Conservation (phyloP, 2,329 filamentous ascomycete species). For the Aaosphaeria arxii region DNA sequence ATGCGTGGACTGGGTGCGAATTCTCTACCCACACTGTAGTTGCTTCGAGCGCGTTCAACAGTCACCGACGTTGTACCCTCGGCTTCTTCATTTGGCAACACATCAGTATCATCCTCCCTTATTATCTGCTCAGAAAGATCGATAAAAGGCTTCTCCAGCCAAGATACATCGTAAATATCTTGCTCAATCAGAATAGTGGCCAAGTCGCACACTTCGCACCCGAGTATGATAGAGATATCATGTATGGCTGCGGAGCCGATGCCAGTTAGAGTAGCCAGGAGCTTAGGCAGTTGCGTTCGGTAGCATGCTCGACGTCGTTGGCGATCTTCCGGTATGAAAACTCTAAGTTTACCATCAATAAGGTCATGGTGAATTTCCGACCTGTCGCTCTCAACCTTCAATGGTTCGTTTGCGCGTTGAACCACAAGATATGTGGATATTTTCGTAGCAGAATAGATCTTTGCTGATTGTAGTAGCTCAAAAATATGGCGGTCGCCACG, state of each 20-base stretch:
- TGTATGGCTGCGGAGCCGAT: constrained; percentile 2
- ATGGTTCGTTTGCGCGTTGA: neutral
- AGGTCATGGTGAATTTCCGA: constrained; percentile 11
- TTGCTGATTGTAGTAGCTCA: constrained; percentile 4
- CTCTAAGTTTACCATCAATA: constrained; percentile 4
- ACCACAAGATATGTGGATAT: constrained; percentile 13
- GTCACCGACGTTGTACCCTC: neutral
- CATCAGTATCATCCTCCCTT: neutral
- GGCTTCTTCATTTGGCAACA: neutral
- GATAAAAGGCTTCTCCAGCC: constrained; percentile 13
- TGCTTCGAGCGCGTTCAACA: neutral
- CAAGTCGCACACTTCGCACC: constrained; percentile 1
- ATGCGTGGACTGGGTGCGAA: neutral
- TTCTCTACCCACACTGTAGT: no score
- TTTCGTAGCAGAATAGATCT: constrained; percentile 6
- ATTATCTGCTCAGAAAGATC: neutral
- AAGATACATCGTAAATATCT: constrained; percentile 13
- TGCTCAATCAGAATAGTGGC: constrained; percentile 12
- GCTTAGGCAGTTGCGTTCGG: constrained; percentile 12
- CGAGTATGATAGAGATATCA: constrained; percentile 11
- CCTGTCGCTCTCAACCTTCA: constrained; percentile 12
- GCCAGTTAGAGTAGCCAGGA: constrained; percentile 8
- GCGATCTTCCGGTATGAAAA: constrained; percentile 12
- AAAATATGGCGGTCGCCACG: constrained; percentile 8
- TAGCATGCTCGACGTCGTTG: constrained; percentile 10